Conservation (phyloP, 2,329 filamentous ascomycete genomes). For the Stachybotrys elegans region DNA sequence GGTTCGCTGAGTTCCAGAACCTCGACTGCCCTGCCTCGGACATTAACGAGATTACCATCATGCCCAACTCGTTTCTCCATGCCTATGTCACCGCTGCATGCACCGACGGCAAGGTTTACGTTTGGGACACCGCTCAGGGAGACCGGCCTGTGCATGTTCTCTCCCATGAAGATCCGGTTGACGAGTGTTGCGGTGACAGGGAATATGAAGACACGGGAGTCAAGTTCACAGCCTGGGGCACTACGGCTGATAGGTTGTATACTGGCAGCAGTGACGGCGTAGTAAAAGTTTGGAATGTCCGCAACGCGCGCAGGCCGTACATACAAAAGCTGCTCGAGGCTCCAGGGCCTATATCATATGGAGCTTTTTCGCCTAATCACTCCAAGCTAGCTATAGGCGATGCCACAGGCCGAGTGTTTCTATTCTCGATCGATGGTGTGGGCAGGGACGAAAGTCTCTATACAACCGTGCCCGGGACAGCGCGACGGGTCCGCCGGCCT, state of each 20-base stretch:
- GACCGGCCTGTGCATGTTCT: conserved; percentile 53
- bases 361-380: conserved; percentile 52
- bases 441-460: conserved; percentile 27
- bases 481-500: conserved; percentile 36
- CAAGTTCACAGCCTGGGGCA: conserved; percentile 60
- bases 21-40: conserved; percentile 56
- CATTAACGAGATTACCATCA: conserved; percentile 58
- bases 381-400: conserved; percentile 55
- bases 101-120: conserved; percentile 56
- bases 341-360: conserved; percentile 51
- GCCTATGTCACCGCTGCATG: conserved; percentile 57
- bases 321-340: conserved; percentile 50
- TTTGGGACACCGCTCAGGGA: conserved; percentile 56
- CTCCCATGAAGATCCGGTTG: conserved; percentile 41
- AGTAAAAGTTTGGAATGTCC: conserved; percentile 59
- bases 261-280: conserved; percentile 60
- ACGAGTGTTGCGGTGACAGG: conserved; percentile 36
- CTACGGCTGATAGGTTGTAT: conserved; percentile 52
- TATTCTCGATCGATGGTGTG: conserved; percentile 45
- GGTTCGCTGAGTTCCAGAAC: conserved; percentile 41
- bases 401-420: conserved; percentile 53
- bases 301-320: conserved; percentile 35
- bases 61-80: conserved; percentile 45
- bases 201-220: conserved; percentile 56
- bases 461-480: conserved; percentile 27